Base-by-base conservation (phyloP, 1,139 yeast genomes). In the Candida sp. region DNA sequence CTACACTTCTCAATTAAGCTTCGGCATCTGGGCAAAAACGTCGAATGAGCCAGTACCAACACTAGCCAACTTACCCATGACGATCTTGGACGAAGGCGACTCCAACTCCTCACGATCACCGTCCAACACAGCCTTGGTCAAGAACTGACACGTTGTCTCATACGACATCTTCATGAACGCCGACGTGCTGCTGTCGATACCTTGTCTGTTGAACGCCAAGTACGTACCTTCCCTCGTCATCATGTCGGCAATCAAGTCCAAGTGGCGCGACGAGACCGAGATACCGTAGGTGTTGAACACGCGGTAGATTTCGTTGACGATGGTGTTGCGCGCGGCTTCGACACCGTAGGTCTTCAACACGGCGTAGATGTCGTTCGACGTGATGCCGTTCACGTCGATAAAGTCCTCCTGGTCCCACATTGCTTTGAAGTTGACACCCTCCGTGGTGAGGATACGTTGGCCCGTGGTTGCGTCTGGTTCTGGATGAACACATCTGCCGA, bases 221-320 rank as follows among this genome's bases (percentile, higher is more conserved):
- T 93, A 96, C 3, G 96, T 84, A 64, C 99, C 99, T 74, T 94
- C 98, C 70, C 99, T 85, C 4, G 99, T 96, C 99, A 96, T 96
- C 93, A 91, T 90, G 72, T 96, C 99, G 57, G 97, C 99, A 72
- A 96, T 88, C 69, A 96, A 83, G 67, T 94, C 98, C 75, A 96
- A 84, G 76, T 96, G 99, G 70, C 99, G 92, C 49, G 85, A 77
- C 54, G 96, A 90, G 56, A 96, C 99, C 56, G 93, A 78, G 68
- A 96, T 96, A 63, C 98, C 99, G 72, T 94, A 94, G 52, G 96
- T 93, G 59, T 91, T 91, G 84, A 96, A 96, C 64, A 96, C 99
- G 63, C 91, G 88, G 73, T 91, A 89, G 69, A 96, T 90, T 80
- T 96, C 99, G 63, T 91, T 88, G 40, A 93, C 98, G 76, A 96